A percentile compares a stretch with the other conserved stretches of the same genome.
Evolutionary conservation across 768 basidiomycete genomes (phyloP).

Genomic region (Phaffia tasmanica): DNA sequence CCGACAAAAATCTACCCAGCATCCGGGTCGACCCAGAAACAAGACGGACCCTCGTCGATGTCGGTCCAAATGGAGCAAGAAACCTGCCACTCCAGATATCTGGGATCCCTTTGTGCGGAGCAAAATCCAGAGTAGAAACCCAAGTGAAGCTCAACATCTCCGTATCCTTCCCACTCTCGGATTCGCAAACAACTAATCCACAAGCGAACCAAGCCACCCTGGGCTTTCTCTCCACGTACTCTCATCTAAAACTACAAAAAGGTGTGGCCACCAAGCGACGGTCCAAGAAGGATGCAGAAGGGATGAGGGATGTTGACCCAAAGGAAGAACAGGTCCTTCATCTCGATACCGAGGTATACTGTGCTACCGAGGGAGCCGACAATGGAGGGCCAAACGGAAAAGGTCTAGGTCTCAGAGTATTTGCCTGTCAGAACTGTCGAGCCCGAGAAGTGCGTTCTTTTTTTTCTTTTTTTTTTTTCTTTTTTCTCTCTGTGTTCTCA

Average conservation of each 20-base stretch:
- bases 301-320: conserved; percentile 47
- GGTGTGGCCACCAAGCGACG: conserved; percentile 75
- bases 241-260: conserved; percentile 67
- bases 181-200: conserved; percentile 7
- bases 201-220: conserved; percentile 38
- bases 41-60: not conserved
- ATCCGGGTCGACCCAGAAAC: no score
- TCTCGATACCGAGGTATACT: conserved; percentile 62
- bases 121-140: conserved; percentile 89
- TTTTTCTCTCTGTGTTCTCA: not conserved
- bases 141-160: conserved; percentile 63
- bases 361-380: conserved; percentile 65
- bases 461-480: conserved; percentile 43
- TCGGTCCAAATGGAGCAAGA: conserved; percentile 5
- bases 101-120: conserved; percentile 66
- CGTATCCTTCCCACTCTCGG: conserved; percentile 14
- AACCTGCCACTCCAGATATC: conserved; percentile 74
- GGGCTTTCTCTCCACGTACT: conserved; percentile 50
- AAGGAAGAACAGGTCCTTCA: conserved; percentile 55
- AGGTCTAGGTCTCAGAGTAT: conserved; percentile 39
- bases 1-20: not conserved
- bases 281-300: conserved; percentile 49
- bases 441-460: conserved; percentile 57
- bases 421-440: conserved; percentile 79
- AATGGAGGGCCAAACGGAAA: not conserved